A percentile compares a stretch with the other conserved stretches of the same genome.
These are phyloP conservation scores for Piromyces finnis DNA, from an alignment of 192 early-diverging fungal genomes.

Conservation along the genomic window DNA sequence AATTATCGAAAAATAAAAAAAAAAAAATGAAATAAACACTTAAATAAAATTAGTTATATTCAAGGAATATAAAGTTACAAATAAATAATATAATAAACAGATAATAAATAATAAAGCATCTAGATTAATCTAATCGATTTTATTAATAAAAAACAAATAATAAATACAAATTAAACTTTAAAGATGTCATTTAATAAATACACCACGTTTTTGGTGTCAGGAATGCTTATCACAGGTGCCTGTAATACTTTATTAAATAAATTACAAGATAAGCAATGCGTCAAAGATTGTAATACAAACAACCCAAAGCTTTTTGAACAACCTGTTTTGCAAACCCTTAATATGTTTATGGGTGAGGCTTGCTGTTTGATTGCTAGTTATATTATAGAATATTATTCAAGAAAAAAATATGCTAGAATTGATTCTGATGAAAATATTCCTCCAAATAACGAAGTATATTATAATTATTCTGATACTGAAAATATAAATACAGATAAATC, in stretches of 20 bases:
- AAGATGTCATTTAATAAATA: conserved; percentile 23
- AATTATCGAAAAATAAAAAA: too few species aligned
- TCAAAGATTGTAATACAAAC: conserved; percentile 67
- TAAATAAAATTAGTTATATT: too few species aligned
- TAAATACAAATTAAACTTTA: conserved; percentile 12
- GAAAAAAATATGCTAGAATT: background rate
- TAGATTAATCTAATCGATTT: too few species aligned
- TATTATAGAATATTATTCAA: conserved; percentile 6
- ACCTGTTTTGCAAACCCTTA: conserved; percentile 84
- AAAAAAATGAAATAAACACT: too few species aligned
- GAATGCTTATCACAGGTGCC: conserved; percentile 15
- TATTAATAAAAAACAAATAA: too few species aligned
- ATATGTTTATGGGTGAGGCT: conserved; percentile 91
- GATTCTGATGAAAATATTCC: background rate
- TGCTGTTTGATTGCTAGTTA: conserved; percentile 55
- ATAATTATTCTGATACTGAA: too few species aligned
- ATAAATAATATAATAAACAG: too few species aligned
- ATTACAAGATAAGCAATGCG: conserved; percentile 81
- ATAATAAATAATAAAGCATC: too few species aligned
- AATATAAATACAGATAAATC: too few species aligned
- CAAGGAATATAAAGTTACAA: too few species aligned
- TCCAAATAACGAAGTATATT: too few species aligned
- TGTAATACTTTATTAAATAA: conserved; percentile 68
- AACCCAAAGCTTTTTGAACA: conserved; percentile 78
- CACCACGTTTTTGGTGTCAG: background rate